phyloP scores from a whole-genome alignment of 2,329 filamentous ascomycete genomes.

The Arthrobotrys pseudoclavata region DNA sequence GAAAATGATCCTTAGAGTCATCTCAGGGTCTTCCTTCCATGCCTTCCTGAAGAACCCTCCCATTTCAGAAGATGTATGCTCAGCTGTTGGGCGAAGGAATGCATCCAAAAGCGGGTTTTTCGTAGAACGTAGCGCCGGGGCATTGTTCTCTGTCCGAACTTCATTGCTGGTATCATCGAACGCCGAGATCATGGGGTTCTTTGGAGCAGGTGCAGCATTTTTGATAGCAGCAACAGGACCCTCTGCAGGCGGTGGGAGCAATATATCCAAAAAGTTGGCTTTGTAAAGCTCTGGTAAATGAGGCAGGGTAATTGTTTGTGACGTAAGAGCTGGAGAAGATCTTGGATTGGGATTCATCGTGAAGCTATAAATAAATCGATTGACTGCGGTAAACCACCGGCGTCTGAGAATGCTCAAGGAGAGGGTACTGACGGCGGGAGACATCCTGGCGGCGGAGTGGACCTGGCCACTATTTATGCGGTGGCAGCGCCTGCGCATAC shows the following conservation, averaged over 20 bases:
- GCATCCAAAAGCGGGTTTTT: conserved; percentile 70
- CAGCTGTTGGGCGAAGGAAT: conserved; percentile 70
- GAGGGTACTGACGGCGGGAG: background rate
- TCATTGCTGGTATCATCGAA: conserved; percentile 64
- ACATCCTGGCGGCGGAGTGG: conserved; percentile 32
- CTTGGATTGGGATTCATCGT: conserved; percentile 17
- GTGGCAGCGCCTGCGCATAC: conserved; percentile 22
- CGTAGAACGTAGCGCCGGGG: conserved; percentile 70
- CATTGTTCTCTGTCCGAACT: conserved; percentile 71
- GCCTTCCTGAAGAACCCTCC: conserved; percentile 68
- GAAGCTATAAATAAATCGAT: conserved; percentile 16
- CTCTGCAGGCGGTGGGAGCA: conserved; percentile 27
- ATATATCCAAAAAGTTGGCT: conserved; percentile 34
- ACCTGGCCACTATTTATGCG: conserved; percentile 5
- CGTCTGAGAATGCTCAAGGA: conserved; percentile 22
- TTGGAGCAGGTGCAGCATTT: conserved; percentile 26
- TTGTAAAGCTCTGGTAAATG: conserved; percentile 42
- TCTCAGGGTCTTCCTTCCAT: conserved; percentile 69
- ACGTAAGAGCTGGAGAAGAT: background rate
- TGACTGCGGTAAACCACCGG: conserved; percentile 7
- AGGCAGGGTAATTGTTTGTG: conserved; percentile 42
- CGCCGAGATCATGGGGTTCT: conserved; percentile 40
- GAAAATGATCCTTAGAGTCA: conserved; percentile 74
- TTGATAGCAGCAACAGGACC: conserved; percentile 16
- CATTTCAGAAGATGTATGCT: conserved; percentile 66